Evolutionary conservation across 164 flowering plant species (phyloP).

Genomic region (Sextonia rubra): DNA sequence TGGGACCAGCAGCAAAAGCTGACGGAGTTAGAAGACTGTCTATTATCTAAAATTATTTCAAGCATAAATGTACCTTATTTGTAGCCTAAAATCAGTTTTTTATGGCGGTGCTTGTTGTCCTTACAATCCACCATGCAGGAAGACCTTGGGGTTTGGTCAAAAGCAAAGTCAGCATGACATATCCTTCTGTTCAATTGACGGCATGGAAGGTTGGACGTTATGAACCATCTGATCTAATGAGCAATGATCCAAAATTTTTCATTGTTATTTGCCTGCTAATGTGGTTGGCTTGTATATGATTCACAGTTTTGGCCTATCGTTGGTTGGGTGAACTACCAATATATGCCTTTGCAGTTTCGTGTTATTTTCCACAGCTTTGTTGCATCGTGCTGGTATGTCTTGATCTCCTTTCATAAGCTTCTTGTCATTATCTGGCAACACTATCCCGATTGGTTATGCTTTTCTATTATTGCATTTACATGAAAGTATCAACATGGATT

Average conservation of each 20-base stretch:
- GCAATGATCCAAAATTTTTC: background rate
- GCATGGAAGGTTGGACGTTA: constrained; percentile 64
- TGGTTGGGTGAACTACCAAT: constrained; percentile 73
- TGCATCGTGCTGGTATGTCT: constrained; percentile 66
- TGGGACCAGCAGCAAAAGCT: too few species aligned
- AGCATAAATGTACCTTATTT: too few species aligned
- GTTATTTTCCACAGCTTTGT: constrained; percentile 68
- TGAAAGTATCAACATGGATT: too few species aligned
- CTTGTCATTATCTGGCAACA: too few species aligned
- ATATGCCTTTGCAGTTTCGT: constrained; percentile 73
- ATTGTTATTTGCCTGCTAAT: too few species aligned
- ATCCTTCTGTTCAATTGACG: constrained; percentile 57
- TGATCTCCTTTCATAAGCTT: too few species aligned
- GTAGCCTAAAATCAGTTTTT: background rate
- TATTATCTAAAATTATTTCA: too few species aligned
- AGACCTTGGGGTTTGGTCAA: constrained; percentile 58
- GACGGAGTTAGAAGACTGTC: too few species aligned
- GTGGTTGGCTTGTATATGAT: background rate
- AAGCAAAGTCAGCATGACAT: constrained; percentile 57
- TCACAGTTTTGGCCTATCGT: constrained; percentile 83
- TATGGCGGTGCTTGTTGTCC: background rate
- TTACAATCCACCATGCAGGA: constrained; percentile 34
- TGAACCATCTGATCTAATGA: background rate
- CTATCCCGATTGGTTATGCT: too few species aligned
- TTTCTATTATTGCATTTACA: too few species aligned